These are phyloP conservation scores for Prunus armeniaca DNA, from an alignment of 306 rosid species.

Conservation along the genomic window DNA sequence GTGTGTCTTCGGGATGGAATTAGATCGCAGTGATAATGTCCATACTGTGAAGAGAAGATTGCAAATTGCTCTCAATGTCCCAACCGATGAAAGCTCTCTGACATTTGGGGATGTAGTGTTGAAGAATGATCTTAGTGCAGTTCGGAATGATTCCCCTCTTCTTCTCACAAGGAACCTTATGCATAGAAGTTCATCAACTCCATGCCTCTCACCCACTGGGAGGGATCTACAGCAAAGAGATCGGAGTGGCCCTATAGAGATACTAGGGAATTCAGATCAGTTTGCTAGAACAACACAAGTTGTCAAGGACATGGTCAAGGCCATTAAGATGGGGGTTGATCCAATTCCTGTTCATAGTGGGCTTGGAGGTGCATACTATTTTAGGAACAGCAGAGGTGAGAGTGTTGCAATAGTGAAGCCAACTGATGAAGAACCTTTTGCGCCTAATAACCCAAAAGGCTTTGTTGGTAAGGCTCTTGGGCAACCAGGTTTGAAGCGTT, in stretches of 20 bases:
- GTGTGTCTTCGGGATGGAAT: conserved; percentile 86
- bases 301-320: conserved; percentile 68
- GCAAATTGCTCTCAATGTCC: conserved; percentile 88
- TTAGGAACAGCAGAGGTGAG: conserved; percentile 64
- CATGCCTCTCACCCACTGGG: conserved; percentile 86
- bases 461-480: conserved; percentile 95
- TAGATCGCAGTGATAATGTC: conserved; percentile 81
- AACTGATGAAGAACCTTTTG: conserved; percentile 97
- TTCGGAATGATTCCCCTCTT: conserved; percentile 81
- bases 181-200: conserved; percentile 96
- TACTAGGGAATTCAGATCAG: conserved; percentile 59
- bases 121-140: conserved; percentile 79
- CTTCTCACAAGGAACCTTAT: conserved; percentile 72
- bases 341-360: conserved; percentile 84
- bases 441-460: conserved; percentile 96
- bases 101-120: conserved; percentile 88
- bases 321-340: conserved; percentile 75
- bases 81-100: conserved; percentile 83
- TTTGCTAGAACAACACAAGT: conserved; percentile 43
- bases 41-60: conserved; percentile 96
- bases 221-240: conserved; percentile 83
- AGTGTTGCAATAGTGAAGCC: conserved; percentile 94
- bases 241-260: conserved; percentile 85
- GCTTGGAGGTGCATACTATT: conserved; percentile 97
- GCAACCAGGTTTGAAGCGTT: conserved; percentile 87